Evolutionary conservation across 768 basidiomycete species (phyloP).

Genomic region (Guyanaporus albipodus): DNA sequence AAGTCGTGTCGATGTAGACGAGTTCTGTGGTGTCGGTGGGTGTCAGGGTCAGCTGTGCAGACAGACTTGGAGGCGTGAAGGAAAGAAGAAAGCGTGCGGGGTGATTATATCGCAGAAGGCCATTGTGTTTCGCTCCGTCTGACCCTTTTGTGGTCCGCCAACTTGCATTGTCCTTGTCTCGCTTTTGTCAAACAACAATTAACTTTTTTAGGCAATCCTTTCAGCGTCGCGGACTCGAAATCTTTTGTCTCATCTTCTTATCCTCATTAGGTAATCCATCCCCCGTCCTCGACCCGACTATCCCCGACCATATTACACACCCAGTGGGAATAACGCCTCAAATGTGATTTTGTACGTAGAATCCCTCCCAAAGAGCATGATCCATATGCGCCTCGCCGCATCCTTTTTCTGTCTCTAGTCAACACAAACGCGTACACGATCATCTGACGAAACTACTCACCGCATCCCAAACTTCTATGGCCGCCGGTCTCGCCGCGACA

Average conservation of each 20-base stretch:
- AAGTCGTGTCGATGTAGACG: conserved; percentile 7
- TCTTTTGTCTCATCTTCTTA: conserved; percentile 18
- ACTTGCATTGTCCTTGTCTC: conserved; percentile 25
- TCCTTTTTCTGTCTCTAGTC: background rate
- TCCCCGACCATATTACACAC: no score
- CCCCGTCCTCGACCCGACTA: background rate
- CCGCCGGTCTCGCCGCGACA: conserved; percentile 46
- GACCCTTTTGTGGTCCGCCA: conserved; percentile 24
- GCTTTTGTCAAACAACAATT: conserved; percentile 22
- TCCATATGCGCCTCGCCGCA: no score
- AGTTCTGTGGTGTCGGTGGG: background rate
- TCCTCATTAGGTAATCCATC: conserved; percentile 3
- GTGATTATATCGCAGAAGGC: conserved; percentile 17
- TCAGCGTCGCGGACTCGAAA: conserved; percentile 18
- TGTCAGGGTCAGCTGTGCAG: background rate
- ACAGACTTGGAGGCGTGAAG: conserved; percentile 5
- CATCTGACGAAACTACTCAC: conserved; percentile 33
- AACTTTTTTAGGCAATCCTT: conserved; percentile 14
- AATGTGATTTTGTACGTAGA: no score
- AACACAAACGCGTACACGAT: background rate
- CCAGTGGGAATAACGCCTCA: no score
- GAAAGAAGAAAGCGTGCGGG: background rate
- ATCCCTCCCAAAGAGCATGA: no score
- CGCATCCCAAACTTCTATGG: conserved; percentile 47
- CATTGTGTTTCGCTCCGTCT: conserved; percentile 3